phyloP scores from a whole-genome alignment of 306 rosid species.

The Ormosia emarginata region DNA sequence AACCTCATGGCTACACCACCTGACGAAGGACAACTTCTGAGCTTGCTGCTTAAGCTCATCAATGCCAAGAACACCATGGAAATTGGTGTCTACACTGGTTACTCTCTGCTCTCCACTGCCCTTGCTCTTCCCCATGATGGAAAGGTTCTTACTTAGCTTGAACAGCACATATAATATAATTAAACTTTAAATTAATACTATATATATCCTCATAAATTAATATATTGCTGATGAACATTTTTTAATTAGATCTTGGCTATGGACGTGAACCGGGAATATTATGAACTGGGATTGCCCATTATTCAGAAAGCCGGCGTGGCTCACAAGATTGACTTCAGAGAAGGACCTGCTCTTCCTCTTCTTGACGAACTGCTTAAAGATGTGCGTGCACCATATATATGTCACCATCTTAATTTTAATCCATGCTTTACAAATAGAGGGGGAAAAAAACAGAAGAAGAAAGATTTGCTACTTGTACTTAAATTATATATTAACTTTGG shows the following conservation, averaged over 20 bases:
- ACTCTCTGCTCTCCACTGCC: constrained; percentile 86
- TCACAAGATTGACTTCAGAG: constrained; percentile 83
- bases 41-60: constrained; percentile 68
- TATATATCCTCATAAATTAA: not conserved
- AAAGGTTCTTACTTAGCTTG: constrained; percentile 36
- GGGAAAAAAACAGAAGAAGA: too few relatives aligned
- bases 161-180: not conserved
- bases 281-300: constrained; percentile 69
- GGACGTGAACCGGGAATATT: constrained; percentile 79
- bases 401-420: not conserved
- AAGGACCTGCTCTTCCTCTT: constrained; percentile 84
- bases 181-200: not conserved
- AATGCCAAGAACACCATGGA: constrained; percentile 88
- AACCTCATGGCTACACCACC: constrained; percentile 77
- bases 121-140: constrained; percentile 85
- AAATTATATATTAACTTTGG: too few relatives aligned
- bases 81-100: constrained; percentile 93
- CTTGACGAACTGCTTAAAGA: constrained; percentile 63
- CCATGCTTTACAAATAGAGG: not conserved
- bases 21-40: constrained; percentile 83
- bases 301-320: constrained; percentile 77
- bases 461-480: not conserved
- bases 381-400: constrained; percentile 25
- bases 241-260: constrained; percentile 70
- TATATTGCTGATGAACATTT: not conserved